Percentiles rank a stretch among this genome's conserved stretches.
Evolutionary conservation across 2,329 filamentous ascomycete species (phyloP).

Genomic region (Cladosporium phlei): DNA sequence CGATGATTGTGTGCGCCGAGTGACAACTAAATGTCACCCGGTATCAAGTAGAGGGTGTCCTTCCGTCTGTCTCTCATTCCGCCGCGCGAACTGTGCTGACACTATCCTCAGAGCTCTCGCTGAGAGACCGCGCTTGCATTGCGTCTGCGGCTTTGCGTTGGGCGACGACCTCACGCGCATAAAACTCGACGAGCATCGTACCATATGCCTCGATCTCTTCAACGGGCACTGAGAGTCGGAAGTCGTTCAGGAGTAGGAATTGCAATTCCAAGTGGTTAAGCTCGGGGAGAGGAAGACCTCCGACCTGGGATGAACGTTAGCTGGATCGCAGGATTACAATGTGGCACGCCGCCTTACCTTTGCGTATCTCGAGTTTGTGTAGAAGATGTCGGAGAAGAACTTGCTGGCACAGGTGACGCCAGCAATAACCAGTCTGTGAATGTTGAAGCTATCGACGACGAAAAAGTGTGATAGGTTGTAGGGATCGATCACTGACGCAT

Average conservation of each 20-base stretch:
- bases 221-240: conserved; percentile 84
- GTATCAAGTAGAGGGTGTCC: no score
- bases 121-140: conserved; percentile 26
- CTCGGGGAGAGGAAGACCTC: conserved; percentile 83
- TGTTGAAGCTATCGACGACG: conserved; percentile 98
- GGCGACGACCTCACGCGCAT: conserved; percentile 80
- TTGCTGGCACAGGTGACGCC: conserved; percentile 98
- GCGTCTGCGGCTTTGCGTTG: conserved; percentile 47
- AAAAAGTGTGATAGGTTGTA: conserved; percentile 67
- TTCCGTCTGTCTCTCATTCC: conserved; percentile 7
- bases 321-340: no score
- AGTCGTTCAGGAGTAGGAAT: conserved; percentile 93
- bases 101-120: conserved; percentile 31
- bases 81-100: conserved; percentile 26
- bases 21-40: no score
- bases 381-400: conserved; percentile 98
- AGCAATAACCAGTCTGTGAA: conserved; percentile 91
- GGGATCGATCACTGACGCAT: conserved; percentile 38
- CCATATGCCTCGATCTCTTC: conserved; percentile 96
- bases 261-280: conserved; percentile 95
- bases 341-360: conserved; percentile 86
- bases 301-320: conserved; percentile 59
- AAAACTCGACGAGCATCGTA: conserved; percentile 98
- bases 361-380: conserved; percentile 97
- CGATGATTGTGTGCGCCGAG: no score